Base-by-base conservation (phyloP, 2,329 filamentous ascomycete species). In the Diplodia sapinea region DNA sequence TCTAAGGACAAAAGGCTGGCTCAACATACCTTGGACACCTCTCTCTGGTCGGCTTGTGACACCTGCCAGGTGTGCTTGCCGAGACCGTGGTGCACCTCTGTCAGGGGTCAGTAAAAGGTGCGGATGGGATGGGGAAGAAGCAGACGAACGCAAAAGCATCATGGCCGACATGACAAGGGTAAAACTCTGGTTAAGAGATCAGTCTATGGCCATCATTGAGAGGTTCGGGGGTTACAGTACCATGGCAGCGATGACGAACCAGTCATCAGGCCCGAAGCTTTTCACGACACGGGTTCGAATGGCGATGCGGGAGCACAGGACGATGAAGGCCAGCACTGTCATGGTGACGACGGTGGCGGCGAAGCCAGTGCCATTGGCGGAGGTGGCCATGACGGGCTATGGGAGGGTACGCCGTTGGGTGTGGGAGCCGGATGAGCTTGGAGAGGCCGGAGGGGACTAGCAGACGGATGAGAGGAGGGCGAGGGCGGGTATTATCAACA, bases 331-430 rank as follows among this genome's bases (percentile, higher is more conserved):
- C 63, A 65, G 23, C 15, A 56, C 52, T 4, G 63, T 65, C 63
- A 65, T 65, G 50, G 63, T 49, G 36, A 65, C 33, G 63, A 65
- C 63, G 51, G 52, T 56, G 8, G 50, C 63, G 26, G 63, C 63
- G 26, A 65, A 63, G 43, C 59, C 15, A 8, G 59, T 38, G 47
- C 59, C 59, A 17, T 47, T 38, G 29, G 29, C 31, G n/a, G 59
- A 40, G 20, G 31, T 1, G 52, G 47, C 43, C 59, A 63, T 63
- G 59, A 43, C 47, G 47, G 26, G n/a, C 43, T 23, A 3, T 38
- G 40, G 26, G 57, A 20, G 57, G 29, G 23, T 20, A 59, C 33
- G n/a, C 33, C 54, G 33, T 57, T 59, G n/a, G 55, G 9, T 20
- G 17, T 38, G 54, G 20, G 31, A 56, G 56, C 31, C 40, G 56